phyloP scores from a whole-genome alignment of 768 basidiomycete genomes.

The Russula sp. region DNA sequence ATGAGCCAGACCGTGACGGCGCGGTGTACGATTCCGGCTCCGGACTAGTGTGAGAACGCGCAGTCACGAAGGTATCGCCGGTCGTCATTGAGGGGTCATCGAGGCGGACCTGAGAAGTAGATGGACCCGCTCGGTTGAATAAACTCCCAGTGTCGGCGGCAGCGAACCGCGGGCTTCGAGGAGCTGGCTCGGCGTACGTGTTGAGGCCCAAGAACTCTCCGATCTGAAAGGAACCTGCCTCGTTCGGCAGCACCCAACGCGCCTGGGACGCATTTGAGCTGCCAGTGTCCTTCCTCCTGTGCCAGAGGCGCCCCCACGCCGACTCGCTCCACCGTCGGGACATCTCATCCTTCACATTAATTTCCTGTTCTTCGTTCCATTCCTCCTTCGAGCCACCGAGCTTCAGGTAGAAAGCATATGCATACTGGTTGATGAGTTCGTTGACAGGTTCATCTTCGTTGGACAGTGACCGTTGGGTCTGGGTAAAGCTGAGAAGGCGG shows the following conservation, averaged over 20 bases:
- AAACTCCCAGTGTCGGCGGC: background rate
- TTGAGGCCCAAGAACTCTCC: conserved; percentile 71
- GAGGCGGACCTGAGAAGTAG: background rate
- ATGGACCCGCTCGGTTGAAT: background rate
- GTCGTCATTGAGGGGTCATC: conserved; percentile 18
- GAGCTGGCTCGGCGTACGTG: conserved; percentile 39
- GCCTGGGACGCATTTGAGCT: conserved; percentile 26
- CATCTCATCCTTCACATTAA: conserved; percentile 50
- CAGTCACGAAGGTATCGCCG: conserved; percentile 30
- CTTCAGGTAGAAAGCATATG: conserved; percentile 55
- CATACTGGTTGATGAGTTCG: conserved; percentile 52
- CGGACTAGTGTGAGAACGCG: conserved; percentile 28
- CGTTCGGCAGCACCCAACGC: conserved; percentile 41
- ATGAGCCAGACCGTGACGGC: conserved; percentile 18
- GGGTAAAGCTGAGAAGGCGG: conserved; percentile 24
- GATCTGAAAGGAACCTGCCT: conserved; percentile 71
- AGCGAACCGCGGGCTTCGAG: background rate
- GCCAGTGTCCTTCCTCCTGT: conserved; percentile 30
- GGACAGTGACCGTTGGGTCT: conserved; percentile 24
- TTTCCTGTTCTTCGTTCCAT: conserved; percentile 56
- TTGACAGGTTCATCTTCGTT: conserved; percentile 37
- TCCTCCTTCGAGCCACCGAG: conserved; percentile 60
- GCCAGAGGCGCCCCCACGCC: conserved; percentile 49
- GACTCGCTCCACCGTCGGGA: conserved; percentile 56
- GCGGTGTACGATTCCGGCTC: conserved; percentile 12